These are phyloP conservation scores for Nicotiana tabacum DNA, from an alignment of 257 asterid species.

Conservation along the genomic window DNA sequence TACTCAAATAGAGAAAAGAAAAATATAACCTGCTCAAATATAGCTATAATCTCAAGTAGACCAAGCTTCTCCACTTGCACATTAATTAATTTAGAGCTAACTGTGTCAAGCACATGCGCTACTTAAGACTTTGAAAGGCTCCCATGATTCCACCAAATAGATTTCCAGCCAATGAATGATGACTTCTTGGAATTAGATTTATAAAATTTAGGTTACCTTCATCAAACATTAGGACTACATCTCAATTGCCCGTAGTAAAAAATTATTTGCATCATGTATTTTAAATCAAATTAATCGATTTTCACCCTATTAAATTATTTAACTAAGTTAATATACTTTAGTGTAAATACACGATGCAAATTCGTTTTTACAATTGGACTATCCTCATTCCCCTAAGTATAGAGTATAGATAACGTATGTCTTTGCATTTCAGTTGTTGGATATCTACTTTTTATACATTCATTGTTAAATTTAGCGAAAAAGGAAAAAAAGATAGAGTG, in stretches of 20 bases:
- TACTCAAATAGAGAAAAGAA: background rate
- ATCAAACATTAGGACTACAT: background rate
- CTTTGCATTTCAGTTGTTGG: background rate
- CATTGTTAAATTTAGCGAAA: background rate
- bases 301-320: too few relatives aligned
- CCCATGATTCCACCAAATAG: background rate
- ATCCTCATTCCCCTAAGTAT: background rate
- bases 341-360: too few relatives aligned
- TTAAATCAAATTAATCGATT: too few relatives aligned
- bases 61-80: slow-evolving; percentile 6
- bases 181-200: background rate
- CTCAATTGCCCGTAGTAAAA: too few relatives aligned
- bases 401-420: background rate
- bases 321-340: too few relatives aligned
- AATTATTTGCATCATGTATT: too few relatives aligned
- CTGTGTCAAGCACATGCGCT: slow-evolving; percentile 8
- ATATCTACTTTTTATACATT: background rate
- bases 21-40: background rate
- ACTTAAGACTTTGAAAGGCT: background rate
- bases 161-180: background rate
- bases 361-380: too few relatives aligned
- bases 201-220: background rate
- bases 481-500: background rate
- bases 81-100: background rate
- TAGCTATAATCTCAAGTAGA: background rate